Evolutionary conservation across 495 filamentous ascomycete genomes (phyloP).

Genomic region (Pseudomonodictys pantanalensis): DNA sequence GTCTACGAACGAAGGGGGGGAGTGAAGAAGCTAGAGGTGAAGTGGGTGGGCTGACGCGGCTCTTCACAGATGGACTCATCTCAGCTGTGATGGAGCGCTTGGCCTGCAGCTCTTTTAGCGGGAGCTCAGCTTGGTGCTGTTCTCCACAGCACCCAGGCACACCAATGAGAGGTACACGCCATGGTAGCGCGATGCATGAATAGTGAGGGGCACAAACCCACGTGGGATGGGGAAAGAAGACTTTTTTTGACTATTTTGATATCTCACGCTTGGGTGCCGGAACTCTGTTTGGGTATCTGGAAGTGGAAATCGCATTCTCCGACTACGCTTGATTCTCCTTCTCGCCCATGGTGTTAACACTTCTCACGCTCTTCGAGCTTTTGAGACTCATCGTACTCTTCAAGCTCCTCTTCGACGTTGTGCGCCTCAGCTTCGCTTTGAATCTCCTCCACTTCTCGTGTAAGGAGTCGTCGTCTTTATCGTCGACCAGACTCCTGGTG

Average conservation of each 20-base stretch:
- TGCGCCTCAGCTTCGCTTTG: slow-evolving; percentile 27
- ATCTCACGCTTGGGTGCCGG: neutral
- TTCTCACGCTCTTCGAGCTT: slow-evolving; percentile 25
- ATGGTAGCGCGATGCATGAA: neutral
- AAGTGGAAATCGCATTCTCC: neutral
- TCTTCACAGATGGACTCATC: too few species aligned
- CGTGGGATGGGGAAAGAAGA: too few species aligned
- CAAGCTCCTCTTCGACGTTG: slow-evolving; percentile 24
- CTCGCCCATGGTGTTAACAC: slow-evolving; percentile 8
- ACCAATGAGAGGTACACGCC: slow-evolving; percentile 2
- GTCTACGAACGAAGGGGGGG: too few species aligned
- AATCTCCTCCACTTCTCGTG: slow-evolving; percentile 31
- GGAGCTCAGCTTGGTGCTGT: too few species aligned
- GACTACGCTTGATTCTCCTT: slow-evolving; percentile 4
- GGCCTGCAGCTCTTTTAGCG: too few species aligned
- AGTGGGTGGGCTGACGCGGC: too few species aligned
- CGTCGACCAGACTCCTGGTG: neutral
- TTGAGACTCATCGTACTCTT: slow-evolving; percentile 24
- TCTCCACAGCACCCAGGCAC: too few species aligned
- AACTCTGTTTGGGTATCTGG: neutral
- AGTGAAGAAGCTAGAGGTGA: too few species aligned
- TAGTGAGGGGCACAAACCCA: too few species aligned
- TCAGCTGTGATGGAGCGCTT: too few species aligned
- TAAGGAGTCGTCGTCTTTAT: slow-evolving; percentile 10
- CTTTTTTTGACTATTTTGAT: neutral